These are phyloP conservation scores for Asterionellopsis glacialis DNA, from an alignment of 108 stramenopile genomes.

Conservation along the genomic window DNA sequence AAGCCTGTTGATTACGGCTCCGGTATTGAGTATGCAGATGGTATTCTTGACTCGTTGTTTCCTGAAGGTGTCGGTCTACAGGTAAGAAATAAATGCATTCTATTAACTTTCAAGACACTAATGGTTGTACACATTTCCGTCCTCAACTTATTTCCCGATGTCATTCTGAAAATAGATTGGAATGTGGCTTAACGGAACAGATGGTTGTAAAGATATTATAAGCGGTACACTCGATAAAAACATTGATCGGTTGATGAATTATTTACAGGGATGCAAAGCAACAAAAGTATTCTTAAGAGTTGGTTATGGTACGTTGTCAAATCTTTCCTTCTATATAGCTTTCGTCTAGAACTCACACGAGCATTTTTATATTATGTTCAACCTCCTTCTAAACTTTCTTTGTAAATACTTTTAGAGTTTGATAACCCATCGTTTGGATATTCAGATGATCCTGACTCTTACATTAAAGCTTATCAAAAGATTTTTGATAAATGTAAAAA, in stretches of 20 bases:
- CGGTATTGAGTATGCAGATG: constrained; percentile 72
- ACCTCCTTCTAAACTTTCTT: neutral
- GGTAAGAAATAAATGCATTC: constrained; percentile 2
- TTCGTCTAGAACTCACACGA: no score
- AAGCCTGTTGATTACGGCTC: constrained; percentile 73
- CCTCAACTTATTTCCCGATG: constrained; percentile 17
- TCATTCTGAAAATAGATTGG: constrained; percentile 49
- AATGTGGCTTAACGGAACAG: constrained; percentile 75
- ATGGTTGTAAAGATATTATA: constrained; percentile 59
- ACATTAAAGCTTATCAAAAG: constrained; percentile 54
- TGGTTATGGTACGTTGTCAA: constrained; percentile 45
- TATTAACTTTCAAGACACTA: neutral
- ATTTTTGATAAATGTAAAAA: constrained; percentile 44
- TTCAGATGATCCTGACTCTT: constrained; percentile 44
- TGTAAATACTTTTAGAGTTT: constrained; percentile 35
- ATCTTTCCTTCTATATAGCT: neutral
- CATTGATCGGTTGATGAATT: constrained; percentile 41
- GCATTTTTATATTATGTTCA: no score
- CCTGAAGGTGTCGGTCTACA: constrained; percentile 8
- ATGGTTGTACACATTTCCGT: neutral
- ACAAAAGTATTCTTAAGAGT: constrained; percentile 62
- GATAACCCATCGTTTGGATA: constrained; percentile 81
- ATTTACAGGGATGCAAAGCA: constrained; percentile 28
- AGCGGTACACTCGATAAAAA: constrained; percentile 48
- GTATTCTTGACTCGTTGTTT: constrained; percentile 15